A percentile compares a stretch with the other conserved stretches of the same genome.
phyloP scores from a whole-genome alignment of 2,329 filamentous ascomycete genomes.

The Boeremia exigua region DNA sequence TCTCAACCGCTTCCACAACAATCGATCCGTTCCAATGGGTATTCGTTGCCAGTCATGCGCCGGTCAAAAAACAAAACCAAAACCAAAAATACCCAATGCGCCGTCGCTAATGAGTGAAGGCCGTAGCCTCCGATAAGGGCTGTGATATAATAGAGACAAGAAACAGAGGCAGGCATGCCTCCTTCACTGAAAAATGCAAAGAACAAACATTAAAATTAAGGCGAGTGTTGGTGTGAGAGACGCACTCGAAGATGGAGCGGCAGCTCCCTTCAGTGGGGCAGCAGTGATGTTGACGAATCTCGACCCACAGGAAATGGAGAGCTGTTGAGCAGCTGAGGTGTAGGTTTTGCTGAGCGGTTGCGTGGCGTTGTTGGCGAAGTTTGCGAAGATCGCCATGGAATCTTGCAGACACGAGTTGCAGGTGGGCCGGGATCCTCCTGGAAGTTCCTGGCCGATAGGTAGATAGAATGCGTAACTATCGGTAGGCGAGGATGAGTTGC shows the following conservation, averaged over 20 bases:
- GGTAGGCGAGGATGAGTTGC: constrained; percentile 72
- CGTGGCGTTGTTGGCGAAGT: constrained; percentile 68
- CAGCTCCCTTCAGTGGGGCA: constrained; percentile 47
- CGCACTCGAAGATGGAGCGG: constrained; percentile 25
- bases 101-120: constrained; percentile 46
- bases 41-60: constrained; percentile 22
- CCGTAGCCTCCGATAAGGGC: constrained; percentile 26
- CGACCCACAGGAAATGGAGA: constrained; percentile 70
- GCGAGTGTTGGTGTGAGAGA: constrained; percentile 40
- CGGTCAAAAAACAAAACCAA: constrained; percentile 7
- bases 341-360: constrained; percentile 75
- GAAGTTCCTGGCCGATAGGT: constrained; percentile 76
- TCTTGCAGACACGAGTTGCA: constrained; percentile 79
- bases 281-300: constrained; percentile 60
- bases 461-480: constrained; percentile 87
- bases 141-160: constrained; percentile 27
- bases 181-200: constrained; percentile 41
- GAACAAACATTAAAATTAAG: constrained; percentile 44
- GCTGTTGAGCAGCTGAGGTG: constrained; percentile 69
- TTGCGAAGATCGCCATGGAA: constrained; percentile 82
- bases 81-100: constrained; percentile 33
- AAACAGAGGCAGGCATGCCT: constrained; percentile 18
- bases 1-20: constrained; percentile 9
- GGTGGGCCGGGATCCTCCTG: constrained; percentile 68
- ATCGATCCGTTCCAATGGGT: constrained; percentile 23